Evolutionary conservation across 768 basidiomycete genomes (phyloP).

Genomic region (Pleurotus platypus): DNA sequence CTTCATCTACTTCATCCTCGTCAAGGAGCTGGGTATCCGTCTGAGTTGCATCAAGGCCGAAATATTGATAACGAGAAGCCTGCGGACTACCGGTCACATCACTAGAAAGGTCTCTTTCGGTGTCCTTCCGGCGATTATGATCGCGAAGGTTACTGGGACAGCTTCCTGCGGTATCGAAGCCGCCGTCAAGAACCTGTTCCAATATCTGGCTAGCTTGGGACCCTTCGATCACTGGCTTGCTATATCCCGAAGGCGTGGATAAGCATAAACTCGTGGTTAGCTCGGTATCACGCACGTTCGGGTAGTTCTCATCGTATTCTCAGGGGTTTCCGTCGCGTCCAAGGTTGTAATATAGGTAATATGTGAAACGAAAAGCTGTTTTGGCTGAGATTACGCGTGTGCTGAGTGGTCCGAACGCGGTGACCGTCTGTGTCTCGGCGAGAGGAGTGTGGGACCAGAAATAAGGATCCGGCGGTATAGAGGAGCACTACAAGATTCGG

Average conservation of each 20-base stretch:
- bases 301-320: neutral
- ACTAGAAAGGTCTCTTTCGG: neutral
- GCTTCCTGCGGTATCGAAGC: constrained; percentile 14
- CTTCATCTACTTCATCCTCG: constrained; percentile 28
- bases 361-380: no score
- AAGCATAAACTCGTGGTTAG: neutral
- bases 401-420: no score
- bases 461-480: no score
- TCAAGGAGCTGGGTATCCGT: constrained; percentile 42
- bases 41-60: constrained; percentile 53
- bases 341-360: no score
- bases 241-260: constrained; percentile 15
- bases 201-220: constrained; percentile 58
- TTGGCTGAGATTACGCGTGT: no score
- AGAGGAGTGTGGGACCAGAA: no score
- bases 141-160: constrained; percentile 12
- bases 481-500: no score
- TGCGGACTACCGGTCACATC: neutral
- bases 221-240: constrained; percentile 31
- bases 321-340: neutral
- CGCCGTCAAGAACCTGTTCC: constrained; percentile 36
- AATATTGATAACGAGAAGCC: constrained; percentile 50
- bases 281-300: neutral
- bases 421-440: no score
- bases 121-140: constrained; percentile 17